Base-by-base conservation (phyloP, 495 filamentous ascomycete genomes). In the Lasiosphaeria hispida region DNA sequence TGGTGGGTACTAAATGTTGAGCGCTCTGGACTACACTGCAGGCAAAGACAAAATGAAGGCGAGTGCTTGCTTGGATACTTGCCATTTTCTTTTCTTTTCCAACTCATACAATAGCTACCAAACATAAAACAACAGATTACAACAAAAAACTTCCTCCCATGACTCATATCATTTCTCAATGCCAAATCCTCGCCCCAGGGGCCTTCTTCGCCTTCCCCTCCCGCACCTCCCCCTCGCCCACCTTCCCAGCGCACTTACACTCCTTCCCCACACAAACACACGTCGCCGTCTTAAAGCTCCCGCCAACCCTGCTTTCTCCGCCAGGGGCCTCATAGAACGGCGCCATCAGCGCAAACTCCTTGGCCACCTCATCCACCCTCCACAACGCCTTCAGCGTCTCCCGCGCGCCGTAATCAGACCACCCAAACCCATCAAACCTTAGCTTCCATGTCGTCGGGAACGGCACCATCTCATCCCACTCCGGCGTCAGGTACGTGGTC, bases 371-470 rank as follows among this genome's bases (percentile, higher is more conserved):
- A 9, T 10, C 14, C 30, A 30, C 17, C 43, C 13, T 3, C 11
- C 15, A 17, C 34, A 48, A 14, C 33, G 23, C 42, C 3, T 10
- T 13, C 0, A 38, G 15, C 33, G 19, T 18, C 14, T 13, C 47
- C 47, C 17, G 17, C 9, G 3, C 17, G 13, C 56, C 57, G 55
- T 63, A 63, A 3, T 54, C 33, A 17, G 60, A 63, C 51, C 44
- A n/a, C 7, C 60, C 57, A 17, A 50, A 63, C 2, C 60, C 60
- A 33, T 63, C 47, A 33, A 63, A 63, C 8, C 40, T 7, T 10
- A 63, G 10, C 52, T 63, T 63, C 60, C 60, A 63, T 0, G 60
- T 63, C 13, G 45, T 63, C 10, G 60, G 60, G 51, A 60, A 63
- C 10, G 60, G 60, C 10, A 63, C 52, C 35, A 63, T 43, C 45